Evolutionary conservation across 2,329 filamentous ascomycete genomes (phyloP), one percentile per base, ranked within the genome.

Genomic region (Pestalotiopsis sp.): DNA sequence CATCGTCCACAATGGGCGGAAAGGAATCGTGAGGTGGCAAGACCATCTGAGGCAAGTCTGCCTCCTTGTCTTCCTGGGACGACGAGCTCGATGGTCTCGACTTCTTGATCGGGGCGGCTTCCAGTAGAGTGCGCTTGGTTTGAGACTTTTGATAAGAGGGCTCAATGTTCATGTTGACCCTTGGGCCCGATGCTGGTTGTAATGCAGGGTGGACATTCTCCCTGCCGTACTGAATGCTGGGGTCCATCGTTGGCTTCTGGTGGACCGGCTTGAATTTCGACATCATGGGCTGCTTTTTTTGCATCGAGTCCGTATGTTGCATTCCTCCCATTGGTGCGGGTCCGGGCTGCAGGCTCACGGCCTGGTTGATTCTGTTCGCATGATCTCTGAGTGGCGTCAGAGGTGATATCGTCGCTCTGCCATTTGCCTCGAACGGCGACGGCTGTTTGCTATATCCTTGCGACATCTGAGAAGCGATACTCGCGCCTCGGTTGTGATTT

Each of bases 1-100:
- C 95, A 77, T 98, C 94, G 77, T 98, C 96, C 68, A 91, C 84
- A 39, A 98, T 89, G 4, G 85, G 80, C 4, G 94, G 93, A 83
- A 97, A 96, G n/a, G 94, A 91, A 71, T 92, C 88, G 63, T 91
- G 91, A 62, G 91, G 85, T 3, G 94, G 93, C 4, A 95, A 82
- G 3, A 67, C 76, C 70, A 73, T 36, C 7, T 36, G 31, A 36
- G 31, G 31, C 6, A 36, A 36, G 31, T 36, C 31, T 7, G 31
- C 80, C 70, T 90, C 87, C 23, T n/a, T 41, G 14, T 64, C 61
- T 11, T 49, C 61, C 36, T 20, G 36, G 20, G 38, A 17, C 61
- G 84, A 80, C 81, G 92, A 94, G 84, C 97, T 97, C 62, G 80
- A 77, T 1, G 87, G 82, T 71, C 91, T 83, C 23, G 84, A 86